Percentiles rank a stretch among this genome's conserved stretches.
These are phyloP conservation scores for Telopea speciosissima DNA, from an alignment of 177 flowering plant species.

Conservation along the genomic window DNA sequence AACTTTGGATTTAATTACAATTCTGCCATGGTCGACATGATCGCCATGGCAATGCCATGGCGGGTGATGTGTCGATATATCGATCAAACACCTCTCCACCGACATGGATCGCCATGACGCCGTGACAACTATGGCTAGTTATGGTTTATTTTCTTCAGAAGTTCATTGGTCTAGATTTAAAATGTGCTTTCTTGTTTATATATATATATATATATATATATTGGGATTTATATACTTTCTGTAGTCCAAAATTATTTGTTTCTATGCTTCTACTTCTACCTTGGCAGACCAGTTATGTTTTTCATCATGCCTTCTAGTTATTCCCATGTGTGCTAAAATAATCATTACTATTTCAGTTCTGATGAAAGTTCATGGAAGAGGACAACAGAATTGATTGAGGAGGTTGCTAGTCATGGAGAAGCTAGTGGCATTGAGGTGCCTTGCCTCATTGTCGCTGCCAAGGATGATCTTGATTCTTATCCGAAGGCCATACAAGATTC, in stretches of 20 bases:
- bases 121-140: no score
- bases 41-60: no score
- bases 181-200: background rate
- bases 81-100: no score
- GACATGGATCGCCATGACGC: no score
- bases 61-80: no score
- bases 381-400: constrained; percentile 47
- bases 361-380: constrained; percentile 57
- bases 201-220: no score
- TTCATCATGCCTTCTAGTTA: background rate
- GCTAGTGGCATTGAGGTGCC: constrained; percentile 57
- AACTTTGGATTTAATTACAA: no score
- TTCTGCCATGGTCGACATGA: no score
- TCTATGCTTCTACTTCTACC: no score
- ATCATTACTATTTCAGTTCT: constrained; percentile 33
- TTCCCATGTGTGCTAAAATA: background rate
- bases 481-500: constrained; percentile 46
- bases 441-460: constrained; percentile 60
- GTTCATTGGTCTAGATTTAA: no score
- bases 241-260: background rate
- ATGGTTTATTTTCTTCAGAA: no score
- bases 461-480: constrained; percentile 55
- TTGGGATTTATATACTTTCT: background rate
- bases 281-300: background rate
- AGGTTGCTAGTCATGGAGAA: constrained; percentile 67